Conservation (phyloP, 78 protist species). For the Guillardia theta region DNA sequence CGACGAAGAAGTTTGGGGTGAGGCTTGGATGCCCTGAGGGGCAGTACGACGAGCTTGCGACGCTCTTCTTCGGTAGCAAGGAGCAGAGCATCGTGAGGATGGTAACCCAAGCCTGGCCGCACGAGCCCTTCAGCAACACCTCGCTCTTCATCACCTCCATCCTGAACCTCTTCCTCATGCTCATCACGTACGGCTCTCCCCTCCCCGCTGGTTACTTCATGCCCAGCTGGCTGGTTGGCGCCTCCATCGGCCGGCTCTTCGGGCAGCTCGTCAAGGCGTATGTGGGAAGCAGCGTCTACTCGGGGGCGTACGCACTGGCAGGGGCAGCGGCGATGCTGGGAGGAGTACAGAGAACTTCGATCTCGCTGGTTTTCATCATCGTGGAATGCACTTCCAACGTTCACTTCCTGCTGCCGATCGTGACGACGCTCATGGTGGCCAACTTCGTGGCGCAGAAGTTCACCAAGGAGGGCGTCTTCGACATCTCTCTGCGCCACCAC, state of each 20-base stretch:
- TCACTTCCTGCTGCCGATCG: constrained; percentile 39
- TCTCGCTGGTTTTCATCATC: constrained; percentile 10
- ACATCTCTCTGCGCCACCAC: neutral
- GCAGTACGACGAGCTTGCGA: constrained; percentile 30
- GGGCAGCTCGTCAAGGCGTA: neutral
- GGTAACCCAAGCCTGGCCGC: neutral
- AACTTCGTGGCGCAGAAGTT: neutral
- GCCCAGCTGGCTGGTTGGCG: neutral
- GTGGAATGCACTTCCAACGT: constrained; percentile 26
- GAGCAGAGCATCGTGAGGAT: neutral
- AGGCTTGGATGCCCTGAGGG: neutral
- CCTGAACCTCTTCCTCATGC: neutral
- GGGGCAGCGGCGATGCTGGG: constrained; percentile 38
- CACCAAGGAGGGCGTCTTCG: neutral
- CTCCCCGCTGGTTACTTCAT: constrained; percentile 19
- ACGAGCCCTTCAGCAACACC: neutral
- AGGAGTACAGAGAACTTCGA: constrained; percentile 13
- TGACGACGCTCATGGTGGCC: neutral
- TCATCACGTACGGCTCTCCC: neutral
- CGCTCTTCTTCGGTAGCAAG: neutral
- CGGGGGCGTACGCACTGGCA: constrained; percentile 37
- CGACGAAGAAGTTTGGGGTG: neutral
- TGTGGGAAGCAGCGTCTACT: neutral
- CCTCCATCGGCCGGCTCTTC: neutral
- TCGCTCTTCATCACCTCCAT: neutral